Percentiles rank a stretch among this genome's conserved stretches.
These are phyloP conservation scores for Begonia peltatifolia DNA, from an alignment of 306 rosid genomes.

Conservation along the genomic window DNA sequence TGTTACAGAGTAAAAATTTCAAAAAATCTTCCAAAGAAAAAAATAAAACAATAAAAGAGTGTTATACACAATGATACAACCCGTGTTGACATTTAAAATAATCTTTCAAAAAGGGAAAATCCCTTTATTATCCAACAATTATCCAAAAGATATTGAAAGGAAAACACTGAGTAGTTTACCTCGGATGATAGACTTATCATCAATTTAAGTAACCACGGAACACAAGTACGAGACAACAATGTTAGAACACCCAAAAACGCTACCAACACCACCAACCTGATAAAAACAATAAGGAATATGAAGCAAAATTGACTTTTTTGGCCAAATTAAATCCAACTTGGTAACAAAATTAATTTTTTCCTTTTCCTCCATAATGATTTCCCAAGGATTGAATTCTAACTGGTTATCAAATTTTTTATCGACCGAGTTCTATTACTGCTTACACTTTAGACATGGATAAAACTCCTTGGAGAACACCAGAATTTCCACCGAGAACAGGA, in stretches of 20 bases:
- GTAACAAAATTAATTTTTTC: no score
- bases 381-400: no score
- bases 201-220: slow-evolving; percentile 89
- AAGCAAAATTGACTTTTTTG: background rate
- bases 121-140: no score
- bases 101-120: no score
- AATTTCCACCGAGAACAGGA: slow-evolving; percentile 88
- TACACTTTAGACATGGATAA: slow-evolving; percentile 86
- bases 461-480: slow-evolving; percentile 90
- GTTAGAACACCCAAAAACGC: slow-evolving; percentile 60
- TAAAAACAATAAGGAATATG: slow-evolving; percentile 11
- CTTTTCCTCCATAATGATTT: no score
- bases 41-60: no score
- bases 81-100: no score
- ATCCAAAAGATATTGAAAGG: no score
- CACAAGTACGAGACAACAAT: slow-evolving; percentile 66
- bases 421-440: slow-evolving; percentile 19
- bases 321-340: no score
- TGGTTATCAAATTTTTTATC: background rate
- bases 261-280: slow-evolving; percentile 64
- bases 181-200: slow-evolving; percentile 94
- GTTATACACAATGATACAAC: no score
- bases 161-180: slow-evolving; percentile 18
- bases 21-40: no score
- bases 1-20: no score